Percentiles rank a stretch among this genome's conserved stretches.
Conservation (phyloP, 768 basidiomycete genomes). For the Fibroporia radiculosa region DNA sequence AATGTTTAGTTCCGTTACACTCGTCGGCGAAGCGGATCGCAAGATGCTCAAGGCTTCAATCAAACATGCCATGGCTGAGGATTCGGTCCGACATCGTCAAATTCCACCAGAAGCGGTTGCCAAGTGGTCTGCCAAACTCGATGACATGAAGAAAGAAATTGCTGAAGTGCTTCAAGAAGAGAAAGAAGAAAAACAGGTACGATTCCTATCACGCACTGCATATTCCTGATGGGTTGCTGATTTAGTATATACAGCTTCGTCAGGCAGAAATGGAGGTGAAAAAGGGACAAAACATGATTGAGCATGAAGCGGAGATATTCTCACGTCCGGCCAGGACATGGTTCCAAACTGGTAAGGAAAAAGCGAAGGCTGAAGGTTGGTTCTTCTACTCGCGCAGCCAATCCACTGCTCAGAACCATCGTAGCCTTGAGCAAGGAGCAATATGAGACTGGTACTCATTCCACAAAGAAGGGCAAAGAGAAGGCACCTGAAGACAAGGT, state of each 20-base stretch:
- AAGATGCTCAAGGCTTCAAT: constrained; percentile 95
- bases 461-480: constrained; percentile 31
- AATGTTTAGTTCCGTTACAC: constrained; percentile 70
- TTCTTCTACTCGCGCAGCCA: not conserved
- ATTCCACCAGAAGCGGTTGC: constrained; percentile 68
- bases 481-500: constrained; percentile 28
- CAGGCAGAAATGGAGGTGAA: constrained; percentile 93
- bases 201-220: constrained; percentile 7
- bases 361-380: constrained; percentile 68
- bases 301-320: constrained; percentile 89
- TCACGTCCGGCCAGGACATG: constrained; percentile 94
- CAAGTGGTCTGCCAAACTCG: constrained; percentile 64
- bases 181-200: constrained; percentile 87
- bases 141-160: constrained; percentile 68
- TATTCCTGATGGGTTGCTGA: not conserved
- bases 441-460: constrained; percentile 51
- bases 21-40: constrained; percentile 93
- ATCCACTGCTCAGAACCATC: not conserved
- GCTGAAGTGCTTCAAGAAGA: constrained; percentile 80
- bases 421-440: constrained; percentile 70
- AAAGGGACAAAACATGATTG: constrained; percentile 93
- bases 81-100: constrained; percentile 84
- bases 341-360: constrained; percentile 91
- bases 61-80: constrained; percentile 72
- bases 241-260: constrained; percentile 45